A percentile compares a stretch with the other conserved stretches of the same genome.
Evolutionary conservation across 176 grass and related monocot genomes (phyloP).

Genomic region (Phoenix roebelenii): DNA sequence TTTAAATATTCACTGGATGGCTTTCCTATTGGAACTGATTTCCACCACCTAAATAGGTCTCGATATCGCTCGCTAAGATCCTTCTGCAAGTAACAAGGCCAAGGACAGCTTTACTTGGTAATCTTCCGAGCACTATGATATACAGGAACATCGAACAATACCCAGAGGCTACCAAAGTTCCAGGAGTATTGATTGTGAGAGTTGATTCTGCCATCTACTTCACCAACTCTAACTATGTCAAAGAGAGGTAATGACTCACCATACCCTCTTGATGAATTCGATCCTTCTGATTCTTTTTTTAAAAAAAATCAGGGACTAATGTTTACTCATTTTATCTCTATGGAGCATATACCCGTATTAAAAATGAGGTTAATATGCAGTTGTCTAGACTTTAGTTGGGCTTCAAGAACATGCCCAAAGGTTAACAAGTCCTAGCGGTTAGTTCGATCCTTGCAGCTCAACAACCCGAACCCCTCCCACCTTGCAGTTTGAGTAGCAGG

Average conservation of each 20-base stretch:
- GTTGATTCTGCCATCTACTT: slow-evolving; percentile 96
- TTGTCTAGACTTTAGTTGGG: no score
- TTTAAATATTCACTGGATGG: no score
- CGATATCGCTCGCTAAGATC: slow-evolving; percentile 87
- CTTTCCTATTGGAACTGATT: neutral
- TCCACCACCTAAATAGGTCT: slow-evolving; percentile 33
- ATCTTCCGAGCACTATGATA: slow-evolving; percentile 69
- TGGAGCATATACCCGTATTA: no score
- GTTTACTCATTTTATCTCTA: no score
- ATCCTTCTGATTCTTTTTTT: no score
- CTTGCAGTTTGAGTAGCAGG: no score
- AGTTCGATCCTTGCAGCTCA: no score
- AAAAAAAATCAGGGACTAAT: no score
- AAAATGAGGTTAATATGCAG: no score
- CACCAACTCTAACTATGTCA: slow-evolving; percentile 91
- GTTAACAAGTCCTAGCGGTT: no score
- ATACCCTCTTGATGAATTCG: neutral
- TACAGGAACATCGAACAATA: slow-evolving; percentile 87
- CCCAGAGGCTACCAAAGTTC: slow-evolving; percentile 70
- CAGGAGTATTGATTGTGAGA: slow-evolving; percentile 63
- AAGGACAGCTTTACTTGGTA: slow-evolving; percentile 73
- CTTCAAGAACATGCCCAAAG: no score
- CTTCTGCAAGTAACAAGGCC: slow-evolving; percentile 97
- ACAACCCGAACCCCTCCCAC: no score
- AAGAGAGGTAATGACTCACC: slow-evolving; percentile 45